Conservation (phyloP, 768 basidiomycete genomes). For the Hygrocybe punicea region DNA sequence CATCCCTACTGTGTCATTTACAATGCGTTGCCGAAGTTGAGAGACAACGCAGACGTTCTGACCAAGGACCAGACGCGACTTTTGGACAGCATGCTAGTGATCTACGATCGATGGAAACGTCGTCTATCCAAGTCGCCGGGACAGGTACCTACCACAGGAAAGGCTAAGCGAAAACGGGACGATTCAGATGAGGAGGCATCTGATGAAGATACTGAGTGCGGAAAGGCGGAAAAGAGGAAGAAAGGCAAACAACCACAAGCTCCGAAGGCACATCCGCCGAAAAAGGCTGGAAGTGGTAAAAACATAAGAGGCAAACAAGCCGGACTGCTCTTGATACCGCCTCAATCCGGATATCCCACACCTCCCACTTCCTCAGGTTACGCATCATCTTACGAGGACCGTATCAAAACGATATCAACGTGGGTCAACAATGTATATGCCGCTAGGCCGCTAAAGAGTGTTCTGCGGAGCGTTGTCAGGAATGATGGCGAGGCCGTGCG, state of each 20-base stretch:
- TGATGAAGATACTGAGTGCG: neutral
- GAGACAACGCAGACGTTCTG: neutral
- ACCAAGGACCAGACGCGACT: neutral
- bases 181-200: neutral
- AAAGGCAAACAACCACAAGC: neutral
- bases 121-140: neutral
- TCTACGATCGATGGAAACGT: constrained; percentile 2
- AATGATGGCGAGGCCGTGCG: neutral
- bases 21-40: constrained; percentile 2
- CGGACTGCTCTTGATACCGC: neutral
- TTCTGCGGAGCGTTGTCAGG: neutral
- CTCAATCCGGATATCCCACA: neutral
- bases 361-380: neutral
- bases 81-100: neutral
- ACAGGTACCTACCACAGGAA: neutral
- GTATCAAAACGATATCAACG: neutral
- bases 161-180: neutral
- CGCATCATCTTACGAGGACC: neutral
- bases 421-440: neutral
- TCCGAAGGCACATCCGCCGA: neutral
- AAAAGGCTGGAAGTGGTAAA: neutral
- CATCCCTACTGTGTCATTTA: constrained; percentile 3
- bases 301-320: neutral
- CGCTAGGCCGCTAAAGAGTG: constrained; percentile 1
- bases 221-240: neutral